Percentiles rank a stretch among this genome's conserved stretches.
phyloP scores from a whole-genome alignment of 306 rosid genomes.

The Cicer chorassanicum region DNA sequence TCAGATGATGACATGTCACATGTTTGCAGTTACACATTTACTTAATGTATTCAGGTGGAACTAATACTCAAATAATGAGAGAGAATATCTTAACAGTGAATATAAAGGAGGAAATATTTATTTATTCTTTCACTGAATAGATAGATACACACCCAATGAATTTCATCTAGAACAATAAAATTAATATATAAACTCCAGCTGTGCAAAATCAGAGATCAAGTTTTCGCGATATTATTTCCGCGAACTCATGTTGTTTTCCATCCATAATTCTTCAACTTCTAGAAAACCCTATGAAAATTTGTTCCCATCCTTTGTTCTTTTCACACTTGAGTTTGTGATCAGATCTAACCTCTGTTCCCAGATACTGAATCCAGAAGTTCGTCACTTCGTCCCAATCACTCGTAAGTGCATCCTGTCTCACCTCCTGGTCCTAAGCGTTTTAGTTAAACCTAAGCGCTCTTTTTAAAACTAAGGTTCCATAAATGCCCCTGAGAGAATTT shows the following conservation, averaged over 20 bases:
- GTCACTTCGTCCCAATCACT: background rate
- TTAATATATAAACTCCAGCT: background rate
- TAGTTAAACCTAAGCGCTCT: background rate
- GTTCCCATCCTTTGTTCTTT: background rate
- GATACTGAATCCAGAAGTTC: background rate
- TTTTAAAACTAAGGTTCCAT: background rate
- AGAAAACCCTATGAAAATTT: background rate
- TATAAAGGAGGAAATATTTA: slow-evolving; percentile 26
- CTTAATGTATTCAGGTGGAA: background rate
- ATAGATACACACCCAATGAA: slow-evolving; percentile 13
- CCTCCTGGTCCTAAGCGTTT: background rate
- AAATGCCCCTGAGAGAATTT: background rate
- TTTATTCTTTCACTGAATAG: slow-evolving; percentile 7
- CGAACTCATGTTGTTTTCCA: slow-evolving; percentile 5
- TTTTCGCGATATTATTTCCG: slow-evolving; percentile 15
- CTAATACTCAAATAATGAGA: slow-evolving; percentile 27
- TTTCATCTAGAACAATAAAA: slow-evolving; percentile 19
- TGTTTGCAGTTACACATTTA: slow-evolving; percentile 21
- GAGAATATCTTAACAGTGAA: slow-evolving; percentile 16
- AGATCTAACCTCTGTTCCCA: background rate
- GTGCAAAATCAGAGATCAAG: background rate
- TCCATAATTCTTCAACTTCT: slow-evolving; percentile 30
- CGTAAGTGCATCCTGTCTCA: background rate
- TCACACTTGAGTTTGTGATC: background rate
- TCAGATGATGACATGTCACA: slow-evolving; percentile 36